phyloP scores from a whole-genome alignment of 2,329 filamentous ascomycete genomes.

The Dactylellina sp. region DNA sequence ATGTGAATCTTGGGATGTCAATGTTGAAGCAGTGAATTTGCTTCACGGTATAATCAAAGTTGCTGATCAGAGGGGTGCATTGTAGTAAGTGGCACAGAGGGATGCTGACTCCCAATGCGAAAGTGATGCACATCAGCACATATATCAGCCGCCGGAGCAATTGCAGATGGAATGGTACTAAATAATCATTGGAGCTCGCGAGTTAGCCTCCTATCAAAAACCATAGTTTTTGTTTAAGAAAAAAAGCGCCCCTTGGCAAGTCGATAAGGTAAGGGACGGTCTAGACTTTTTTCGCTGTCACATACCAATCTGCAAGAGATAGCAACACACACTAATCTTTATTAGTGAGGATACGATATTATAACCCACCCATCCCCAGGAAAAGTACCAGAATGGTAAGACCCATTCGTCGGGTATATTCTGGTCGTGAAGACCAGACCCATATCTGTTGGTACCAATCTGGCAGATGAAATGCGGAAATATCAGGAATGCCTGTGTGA shows the following conservation, averaged over 20 bases:
- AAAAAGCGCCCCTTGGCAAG: too few species aligned
- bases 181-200: background rate
- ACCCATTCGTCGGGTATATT: constrained; percentile 60
- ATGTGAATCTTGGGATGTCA: constrained; percentile 61
- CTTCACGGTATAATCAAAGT: constrained; percentile 60
- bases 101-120: constrained; percentile 58
- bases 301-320: constrained; percentile 61
- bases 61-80: constrained; percentile 60
- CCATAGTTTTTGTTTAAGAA: background rate
- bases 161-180: constrained; percentile 60
- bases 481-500: constrained; percentile 58
- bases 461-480: constrained; percentile 59
- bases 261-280: constrained; percentile 27
- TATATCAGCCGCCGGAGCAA: constrained; percentile 58
- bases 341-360: constrained; percentile 60
- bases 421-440: constrained; percentile 60
- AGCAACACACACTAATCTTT: constrained; percentile 61
- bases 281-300: constrained; percentile 16
- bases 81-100: constrained; percentile 59
- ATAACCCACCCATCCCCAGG: constrained; percentile 60
- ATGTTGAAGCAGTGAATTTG: constrained; percentile 60
- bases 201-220: constrained; percentile 1
- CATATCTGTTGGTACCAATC: constrained; percentile 59
- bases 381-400: constrained; percentile 59
- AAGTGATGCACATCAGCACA: constrained; percentile 59